phyloP scores from a whole-genome alignment of 2,329 filamentous ascomycete species.

The Chrysoporthe puriensis region DNA sequence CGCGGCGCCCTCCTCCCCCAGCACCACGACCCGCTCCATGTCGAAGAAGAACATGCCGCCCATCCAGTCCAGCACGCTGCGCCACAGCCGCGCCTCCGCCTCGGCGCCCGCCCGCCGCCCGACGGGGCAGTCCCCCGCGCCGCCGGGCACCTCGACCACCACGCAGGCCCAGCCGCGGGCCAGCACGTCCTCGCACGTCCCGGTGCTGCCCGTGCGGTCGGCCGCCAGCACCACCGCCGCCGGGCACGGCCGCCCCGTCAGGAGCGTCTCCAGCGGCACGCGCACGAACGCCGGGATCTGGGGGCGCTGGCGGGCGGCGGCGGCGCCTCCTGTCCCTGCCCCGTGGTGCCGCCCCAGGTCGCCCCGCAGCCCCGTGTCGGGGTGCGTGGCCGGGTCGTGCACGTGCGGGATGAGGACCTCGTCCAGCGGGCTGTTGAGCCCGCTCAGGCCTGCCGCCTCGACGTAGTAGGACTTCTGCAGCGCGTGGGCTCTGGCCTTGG shows the following conservation, averaged over 20 bases:
- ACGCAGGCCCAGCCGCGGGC: conserved; percentile 65
- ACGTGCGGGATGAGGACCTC: conserved; percentile 66
- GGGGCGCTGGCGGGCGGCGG: neutral
- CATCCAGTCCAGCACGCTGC: conserved; percentile 65
- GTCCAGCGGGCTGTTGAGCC: conserved; percentile 52
- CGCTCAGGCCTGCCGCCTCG: conserved; percentile 57
- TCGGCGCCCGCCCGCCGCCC: conserved; percentile 49
- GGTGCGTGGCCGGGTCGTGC: conserved; percentile 30
- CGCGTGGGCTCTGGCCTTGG: conserved; percentile 66
- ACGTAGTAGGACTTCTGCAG: conserved; percentile 67
- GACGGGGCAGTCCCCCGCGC: conserved; percentile 41
- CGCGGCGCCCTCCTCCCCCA: conserved; percentile 43
- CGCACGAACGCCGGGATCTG: conserved; percentile 68
- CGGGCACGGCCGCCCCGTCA: conserved; percentile 40
- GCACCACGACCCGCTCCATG: conserved; percentile 59
- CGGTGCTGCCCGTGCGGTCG: conserved; percentile 65
- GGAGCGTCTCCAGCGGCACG: conserved; percentile 48
- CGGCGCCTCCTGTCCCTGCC: neutral
- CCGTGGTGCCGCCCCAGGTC: neutral
- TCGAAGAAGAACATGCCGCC: conserved; percentile 54
- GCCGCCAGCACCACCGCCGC: conserved; percentile 62
- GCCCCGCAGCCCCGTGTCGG: neutral
- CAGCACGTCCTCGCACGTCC: conserved; percentile 63
- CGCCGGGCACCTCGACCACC: conserved; percentile 67
- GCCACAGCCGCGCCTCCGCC: conserved; percentile 65